phyloP scores from a whole-genome alignment of 768 basidiomycete species.

The Coprinellus micaceus region DNA sequence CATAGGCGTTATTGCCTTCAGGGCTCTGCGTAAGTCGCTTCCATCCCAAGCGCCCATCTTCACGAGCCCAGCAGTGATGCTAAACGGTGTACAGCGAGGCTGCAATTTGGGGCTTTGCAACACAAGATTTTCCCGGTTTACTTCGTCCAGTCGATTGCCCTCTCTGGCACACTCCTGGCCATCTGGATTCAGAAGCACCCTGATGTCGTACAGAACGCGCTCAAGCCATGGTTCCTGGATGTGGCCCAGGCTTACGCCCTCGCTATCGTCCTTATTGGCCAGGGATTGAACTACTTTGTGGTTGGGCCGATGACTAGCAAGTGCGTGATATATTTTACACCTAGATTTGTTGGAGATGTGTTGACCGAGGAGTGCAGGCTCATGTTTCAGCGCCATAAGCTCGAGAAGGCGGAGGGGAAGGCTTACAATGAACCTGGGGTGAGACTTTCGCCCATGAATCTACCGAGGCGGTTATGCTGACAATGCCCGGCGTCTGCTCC shows the following conservation, averaged over 20 bases:
- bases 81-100: constrained; percentile 55
- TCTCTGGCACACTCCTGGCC: constrained; percentile 52
- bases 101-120: constrained; percentile 72
- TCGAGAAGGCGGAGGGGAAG: constrained; percentile 75
- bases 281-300: constrained; percentile 61
- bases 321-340: too few relatives aligned
- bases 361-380: too few relatives aligned
- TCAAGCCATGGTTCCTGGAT: constrained; percentile 49
- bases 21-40: constrained; percentile 47
- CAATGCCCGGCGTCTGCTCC: background rate
- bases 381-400: constrained; percentile 70
- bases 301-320: constrained; percentile 72
- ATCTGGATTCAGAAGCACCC: constrained; percentile 59
- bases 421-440: constrained; percentile 62
- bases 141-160: constrained; percentile 55
- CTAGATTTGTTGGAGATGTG: too few relatives aligned
- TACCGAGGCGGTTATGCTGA: constrained; percentile 4
- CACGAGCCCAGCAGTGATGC: too few relatives aligned
- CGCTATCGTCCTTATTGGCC: constrained; percentile 40
- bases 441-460: constrained; percentile 22
- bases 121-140: constrained; percentile 73
- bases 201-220: constrained; percentile 45
- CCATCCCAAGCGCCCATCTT: background rate
- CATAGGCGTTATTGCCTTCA: constrained; percentile 58
- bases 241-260: constrained; percentile 65